phyloP scores from a whole-genome alignment of 768 basidiomycete species.

The Kwoniella bestiolae region DNA sequence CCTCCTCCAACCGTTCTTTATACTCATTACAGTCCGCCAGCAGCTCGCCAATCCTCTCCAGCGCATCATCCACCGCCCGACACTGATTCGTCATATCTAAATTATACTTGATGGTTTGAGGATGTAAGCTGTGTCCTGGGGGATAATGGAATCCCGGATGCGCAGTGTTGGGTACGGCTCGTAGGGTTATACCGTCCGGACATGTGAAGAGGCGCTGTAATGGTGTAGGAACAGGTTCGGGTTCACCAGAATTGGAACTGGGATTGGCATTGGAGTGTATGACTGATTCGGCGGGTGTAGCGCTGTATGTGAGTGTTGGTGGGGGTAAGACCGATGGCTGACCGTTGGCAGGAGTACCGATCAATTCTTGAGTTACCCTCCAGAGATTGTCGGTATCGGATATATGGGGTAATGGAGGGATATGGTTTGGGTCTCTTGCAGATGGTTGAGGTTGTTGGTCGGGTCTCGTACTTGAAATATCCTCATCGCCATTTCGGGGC shows the following conservation, averaged over 20 bases:
- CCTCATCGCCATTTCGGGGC: slow-evolving; percentile 6
- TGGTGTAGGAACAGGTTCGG: slow-evolving; percentile 37
- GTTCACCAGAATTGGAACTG: not conserved
- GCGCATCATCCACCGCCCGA: slow-evolving; percentile 49
- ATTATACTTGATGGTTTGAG: slow-evolving; percentile 41
- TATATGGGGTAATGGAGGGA: slow-evolving; percentile 41
- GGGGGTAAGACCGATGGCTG: slow-evolving; percentile 7
- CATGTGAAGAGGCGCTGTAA: slow-evolving; percentile 54
- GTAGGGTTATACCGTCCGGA: slow-evolving; percentile 47
- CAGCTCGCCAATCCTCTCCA: slow-evolving; percentile 54
- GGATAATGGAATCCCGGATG: slow-evolving; percentile 33
- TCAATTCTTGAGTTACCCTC: slow-evolving; percentile 45
- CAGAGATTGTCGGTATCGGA: slow-evolving; percentile 48
- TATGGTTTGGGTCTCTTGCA: slow-evolving; percentile 9
- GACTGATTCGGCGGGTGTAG: slow-evolving; percentile 21
- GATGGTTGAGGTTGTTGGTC: not conserved
- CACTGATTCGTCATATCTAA: slow-evolving; percentile 50
- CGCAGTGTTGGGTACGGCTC: slow-evolving; percentile 27
- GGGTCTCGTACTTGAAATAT: not conserved
- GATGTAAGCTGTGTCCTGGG: slow-evolving; percentile 23
- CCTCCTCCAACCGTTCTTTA: slow-evolving; percentile 56
- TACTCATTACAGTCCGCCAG: slow-evolving; percentile 57
- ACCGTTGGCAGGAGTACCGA: slow-evolving; percentile 20
- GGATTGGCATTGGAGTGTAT: slow-evolving; percentile 11
- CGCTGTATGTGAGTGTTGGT: slow-evolving; percentile 29